Evolutionary conservation across 352 stramenopile species (phyloP).

Genomic region (Pythium sukuiense): DNA sequence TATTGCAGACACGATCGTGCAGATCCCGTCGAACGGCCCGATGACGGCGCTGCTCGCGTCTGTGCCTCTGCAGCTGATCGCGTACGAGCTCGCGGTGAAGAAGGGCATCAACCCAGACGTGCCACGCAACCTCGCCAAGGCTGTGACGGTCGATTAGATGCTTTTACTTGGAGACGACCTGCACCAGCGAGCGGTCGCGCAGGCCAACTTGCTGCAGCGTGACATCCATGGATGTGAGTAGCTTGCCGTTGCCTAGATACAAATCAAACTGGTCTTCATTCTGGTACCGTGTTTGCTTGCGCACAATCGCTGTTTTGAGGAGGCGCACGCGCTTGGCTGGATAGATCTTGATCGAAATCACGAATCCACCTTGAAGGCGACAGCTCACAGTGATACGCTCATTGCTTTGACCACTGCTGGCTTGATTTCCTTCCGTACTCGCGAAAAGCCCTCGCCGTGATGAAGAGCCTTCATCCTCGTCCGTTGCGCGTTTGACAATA

Average conservation of each 20-base stretch:
- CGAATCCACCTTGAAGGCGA: slow-evolving; percentile 52
- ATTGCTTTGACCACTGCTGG: slow-evolving; percentile 5
- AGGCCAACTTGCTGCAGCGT: slow-evolving; percentile 38
- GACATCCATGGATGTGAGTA: slow-evolving; percentile 37
- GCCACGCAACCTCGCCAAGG: slow-evolving; percentile 98
- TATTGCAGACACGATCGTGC: slow-evolving; percentile 93
- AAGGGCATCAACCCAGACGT: slow-evolving; percentile 98
- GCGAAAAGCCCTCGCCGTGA: neutral
- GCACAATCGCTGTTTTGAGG: slow-evolving; percentile 49
- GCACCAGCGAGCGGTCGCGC: slow-evolving; percentile 41
- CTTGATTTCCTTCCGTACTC: neutral
- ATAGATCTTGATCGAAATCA: slow-evolving; percentile 44
- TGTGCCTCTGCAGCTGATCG: slow-evolving; percentile 97
- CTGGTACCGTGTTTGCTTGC: slow-evolving; percentile 46
- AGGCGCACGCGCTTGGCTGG: slow-evolving; percentile 46
- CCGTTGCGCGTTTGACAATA: neutral
- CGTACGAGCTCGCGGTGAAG: slow-evolving; percentile 97
- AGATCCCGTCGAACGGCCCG: slow-evolving; percentile 95
- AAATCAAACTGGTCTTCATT: slow-evolving; percentile 56
- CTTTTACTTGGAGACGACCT: slow-evolving; percentile 33
- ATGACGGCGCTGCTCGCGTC: slow-evolving; percentile 96
- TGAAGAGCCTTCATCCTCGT: slow-evolving; percentile 6
- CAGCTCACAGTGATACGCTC: slow-evolving; percentile 49
- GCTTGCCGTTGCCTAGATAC: slow-evolving; percentile 39
- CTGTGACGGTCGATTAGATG: slow-evolving; percentile 97